These are phyloP conservation scores for Coemansia sp. DNA, from an alignment of 192 early-diverging fungal species.

Conservation along the genomic window DNA sequence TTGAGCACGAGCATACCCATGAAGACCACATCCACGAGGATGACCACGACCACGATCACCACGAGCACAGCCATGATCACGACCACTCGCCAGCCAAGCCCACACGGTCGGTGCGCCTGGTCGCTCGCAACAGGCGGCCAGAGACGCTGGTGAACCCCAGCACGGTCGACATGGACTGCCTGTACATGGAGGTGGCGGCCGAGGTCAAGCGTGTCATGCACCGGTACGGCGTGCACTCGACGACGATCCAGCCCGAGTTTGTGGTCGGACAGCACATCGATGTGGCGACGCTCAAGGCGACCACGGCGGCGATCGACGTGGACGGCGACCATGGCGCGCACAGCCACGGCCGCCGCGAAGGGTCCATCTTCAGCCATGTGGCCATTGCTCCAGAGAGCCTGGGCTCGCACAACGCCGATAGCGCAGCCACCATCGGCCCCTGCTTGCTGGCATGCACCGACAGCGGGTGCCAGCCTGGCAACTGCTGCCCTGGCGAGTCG, in stretches of 20 bases:
- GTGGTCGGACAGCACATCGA: constrained; percentile 46
- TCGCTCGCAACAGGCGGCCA: constrained; percentile 18
- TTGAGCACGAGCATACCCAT: constrained; percentile 1
- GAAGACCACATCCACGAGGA: neutral
- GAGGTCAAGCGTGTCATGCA: constrained; percentile 77
- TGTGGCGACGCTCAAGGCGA: constrained; percentile 19
- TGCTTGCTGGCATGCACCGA: constrained; percentile 39
- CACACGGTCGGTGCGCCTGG: constrained; percentile 23
- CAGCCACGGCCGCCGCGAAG: constrained; percentile 13
- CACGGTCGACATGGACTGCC: constrained; percentile 45
- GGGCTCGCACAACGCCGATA: constrained; percentile 9
- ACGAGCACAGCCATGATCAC: neutral
- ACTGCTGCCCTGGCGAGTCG: constrained; percentile 45
- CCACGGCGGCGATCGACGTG: neutral
- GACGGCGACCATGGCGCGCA: neutral
- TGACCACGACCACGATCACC: constrained; percentile 1
- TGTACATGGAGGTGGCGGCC: constrained; percentile 70
- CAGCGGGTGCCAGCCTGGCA: constrained; percentile 31
- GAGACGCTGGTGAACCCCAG: constrained; percentile 12
- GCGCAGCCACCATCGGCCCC: constrained; percentile 35
- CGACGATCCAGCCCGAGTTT: constrained; percentile 92
- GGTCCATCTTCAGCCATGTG: constrained; percentile 31
- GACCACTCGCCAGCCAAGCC: neutral
- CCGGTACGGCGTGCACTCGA: constrained; percentile 75
- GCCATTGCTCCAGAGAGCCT: constrained; percentile 23